Evolutionary conservation across 495 filamentous ascomycete genomes (phyloP).

Genomic region (Darksidea phi): DNA sequence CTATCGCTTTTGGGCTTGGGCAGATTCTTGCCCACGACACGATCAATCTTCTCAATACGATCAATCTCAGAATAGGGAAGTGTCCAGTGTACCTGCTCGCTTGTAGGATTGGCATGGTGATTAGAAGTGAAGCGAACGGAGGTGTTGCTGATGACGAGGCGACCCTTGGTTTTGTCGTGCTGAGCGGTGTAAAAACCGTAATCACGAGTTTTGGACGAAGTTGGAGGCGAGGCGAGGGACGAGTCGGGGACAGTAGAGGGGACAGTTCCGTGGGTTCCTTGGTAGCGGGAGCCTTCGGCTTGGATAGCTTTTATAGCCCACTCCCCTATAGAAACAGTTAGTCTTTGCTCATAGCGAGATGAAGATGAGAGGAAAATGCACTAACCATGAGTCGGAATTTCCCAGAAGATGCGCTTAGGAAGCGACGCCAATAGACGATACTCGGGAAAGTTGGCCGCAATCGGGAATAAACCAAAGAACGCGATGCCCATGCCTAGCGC

Average conservation of each 20-base stretch:
- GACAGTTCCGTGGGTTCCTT: background rate
- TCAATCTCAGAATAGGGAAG: constrained; percentile 11
- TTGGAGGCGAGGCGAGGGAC: background rate
- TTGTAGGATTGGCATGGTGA: background rate
- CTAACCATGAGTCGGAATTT: constrained; percentile 42
- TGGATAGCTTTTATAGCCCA: constrained; percentile 38
- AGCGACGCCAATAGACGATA: constrained; percentile 48
- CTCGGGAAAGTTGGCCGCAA: constrained; percentile 45
- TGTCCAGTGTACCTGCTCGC: background rate
- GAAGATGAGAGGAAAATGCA: no score
- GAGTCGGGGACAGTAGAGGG: background rate
- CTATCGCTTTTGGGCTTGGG: constrained; percentile 10
- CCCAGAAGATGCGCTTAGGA: constrained; percentile 49
- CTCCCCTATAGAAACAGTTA: constrained; percentile 10
- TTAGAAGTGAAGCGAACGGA: constrained; percentile 9
- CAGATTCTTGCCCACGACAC: constrained; percentile 6
- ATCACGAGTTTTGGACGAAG: background rate
- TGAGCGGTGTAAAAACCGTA: constrained; percentile 9
- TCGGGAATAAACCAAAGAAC: constrained; percentile 49
- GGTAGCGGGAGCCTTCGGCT: constrained; percentile 27
- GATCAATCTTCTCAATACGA: constrained; percentile 16
- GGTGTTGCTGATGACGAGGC: background rate
- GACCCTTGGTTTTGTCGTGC: constrained; percentile 1
- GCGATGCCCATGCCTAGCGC: constrained; percentile 43
- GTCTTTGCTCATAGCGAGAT: no score